phyloP scores from a whole-genome alignment of 1,284 basidiomycete species.

The Tylopilus sp. region DNA sequence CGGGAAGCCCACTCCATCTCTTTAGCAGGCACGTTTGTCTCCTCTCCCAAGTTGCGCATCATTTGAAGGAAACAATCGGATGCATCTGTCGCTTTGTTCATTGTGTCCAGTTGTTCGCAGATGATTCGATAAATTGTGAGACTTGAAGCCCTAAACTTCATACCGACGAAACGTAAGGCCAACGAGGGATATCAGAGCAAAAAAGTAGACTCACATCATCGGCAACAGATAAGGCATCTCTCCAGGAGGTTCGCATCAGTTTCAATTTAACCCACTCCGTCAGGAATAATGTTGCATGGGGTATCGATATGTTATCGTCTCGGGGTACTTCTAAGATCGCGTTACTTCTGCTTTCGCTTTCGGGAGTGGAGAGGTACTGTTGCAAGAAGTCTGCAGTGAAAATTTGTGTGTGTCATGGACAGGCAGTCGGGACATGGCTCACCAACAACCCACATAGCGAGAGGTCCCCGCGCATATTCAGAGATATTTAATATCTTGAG shows the following conservation, averaged over 20 bases:
- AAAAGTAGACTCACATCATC: background rate
- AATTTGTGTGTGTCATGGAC: background rate
- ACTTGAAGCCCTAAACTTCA: background rate
- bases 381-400: background rate
- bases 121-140: background rate
- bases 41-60: background rate
- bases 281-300: background rate
- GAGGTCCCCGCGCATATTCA: too few relatives aligned
- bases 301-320: too few relatives aligned
- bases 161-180: background rate
- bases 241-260: background rate
- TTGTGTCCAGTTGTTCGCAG: background rate
- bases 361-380: background rate
- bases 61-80: background rate
- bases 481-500: background rate
- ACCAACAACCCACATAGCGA: background rate
- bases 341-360: too few relatives aligned
- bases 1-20: background rate
- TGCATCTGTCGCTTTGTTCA: background rate
- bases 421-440: background rate
- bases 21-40: too few relatives aligned
- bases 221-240: background rate
- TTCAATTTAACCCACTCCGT: background rate
- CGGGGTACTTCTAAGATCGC: too few relatives aligned
- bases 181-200: background rate